Evolutionary conservation across 108 stramenopile species (phyloP), one percentile per base, ranked within the genome.

Genomic region (Cylindrotheca closterium): DNA sequence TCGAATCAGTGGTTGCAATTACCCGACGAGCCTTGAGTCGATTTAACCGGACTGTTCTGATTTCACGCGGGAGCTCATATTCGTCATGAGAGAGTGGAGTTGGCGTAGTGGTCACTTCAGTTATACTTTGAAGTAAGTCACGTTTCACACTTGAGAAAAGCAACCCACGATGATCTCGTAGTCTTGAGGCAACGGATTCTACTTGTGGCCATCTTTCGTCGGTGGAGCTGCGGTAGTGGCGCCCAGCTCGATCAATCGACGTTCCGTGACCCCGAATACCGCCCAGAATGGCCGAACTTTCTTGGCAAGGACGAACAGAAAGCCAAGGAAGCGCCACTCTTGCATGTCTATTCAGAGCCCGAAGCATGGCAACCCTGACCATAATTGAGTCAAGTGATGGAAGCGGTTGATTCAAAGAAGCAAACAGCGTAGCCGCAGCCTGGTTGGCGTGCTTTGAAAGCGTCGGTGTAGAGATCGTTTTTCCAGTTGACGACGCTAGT

Each of bases 81-180:
- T 98, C 98, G 67, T 98, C 98, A 57, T 94, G 89, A 33, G 88
- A 91, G n/a, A 94, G 77, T 25, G 96, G 93, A 18, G 97, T 96
- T 15, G 93, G 90, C 15, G 95, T 93, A 46, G 94, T 86, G 23
- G 97, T 98, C 1, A 84, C 89, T 56, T 80, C 77, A 33, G 94
- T 85, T 18, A 96, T 67, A 28, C 74, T 71, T 46, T 87, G 78
- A 29, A 95, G 78, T 47, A 91, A 80, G 5, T 71, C 68, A 45
- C 70, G 72, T 65, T 96, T 98, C 31, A 90, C 86, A 57, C 64
- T 70, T 10, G 79, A 63, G 64, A 98, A 92, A 31, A 93, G 32
- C 5, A 93, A 34, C 8, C 70, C 79, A 30, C 80, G 74, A 19
- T 63, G 65, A 7, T 52, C 58, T 31, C 91, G 77, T 31, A 88